Evolutionary conservation across 257 asterid genomes (phyloP).

Genomic region (Capsicum pubescens): DNA sequence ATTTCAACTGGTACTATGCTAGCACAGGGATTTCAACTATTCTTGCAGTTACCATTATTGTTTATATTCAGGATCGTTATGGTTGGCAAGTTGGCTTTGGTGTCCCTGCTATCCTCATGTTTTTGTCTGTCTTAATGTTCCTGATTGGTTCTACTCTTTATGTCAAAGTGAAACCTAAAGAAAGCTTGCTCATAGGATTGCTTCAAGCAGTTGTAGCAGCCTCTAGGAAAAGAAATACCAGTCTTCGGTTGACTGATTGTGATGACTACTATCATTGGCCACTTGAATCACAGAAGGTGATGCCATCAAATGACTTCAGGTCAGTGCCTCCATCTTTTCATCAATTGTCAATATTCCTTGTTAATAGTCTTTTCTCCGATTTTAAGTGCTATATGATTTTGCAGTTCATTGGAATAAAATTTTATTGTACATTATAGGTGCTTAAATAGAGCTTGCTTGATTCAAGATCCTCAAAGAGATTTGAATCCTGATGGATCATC

Average conservation of each 20-base stretch:
- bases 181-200: conserved; percentile 36
- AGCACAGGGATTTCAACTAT: conserved; percentile 28
- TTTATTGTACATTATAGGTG: conserved; percentile 24
- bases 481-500: conserved; percentile 33
- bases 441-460: conserved; percentile 32
- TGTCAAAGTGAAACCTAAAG: conserved; percentile 22
- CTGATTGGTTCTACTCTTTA: conserved; percentile 31
- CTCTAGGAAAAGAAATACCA: conserved; percentile 29
- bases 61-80: conserved; percentile 37
- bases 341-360: not conserved
- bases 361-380: not conserved
- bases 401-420: not conserved
- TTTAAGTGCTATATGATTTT: not conserved
- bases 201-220: conserved; percentile 36
- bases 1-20: conserved; percentile 35
- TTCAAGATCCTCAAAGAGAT: conserved; percentile 33
- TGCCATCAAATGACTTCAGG: conserved; percentile 33
- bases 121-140: conserved; percentile 30
- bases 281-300: not conserved
- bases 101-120: conserved; percentile 32
- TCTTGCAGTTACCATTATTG: conserved; percentile 29
- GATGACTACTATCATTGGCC: conserved; percentile 21
- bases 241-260: not conserved
- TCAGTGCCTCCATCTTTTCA: not conserved
- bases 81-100: conserved; percentile 42